Conservation (phyloP, 345 rosid genomes). For the Salix caprea region DNA sequence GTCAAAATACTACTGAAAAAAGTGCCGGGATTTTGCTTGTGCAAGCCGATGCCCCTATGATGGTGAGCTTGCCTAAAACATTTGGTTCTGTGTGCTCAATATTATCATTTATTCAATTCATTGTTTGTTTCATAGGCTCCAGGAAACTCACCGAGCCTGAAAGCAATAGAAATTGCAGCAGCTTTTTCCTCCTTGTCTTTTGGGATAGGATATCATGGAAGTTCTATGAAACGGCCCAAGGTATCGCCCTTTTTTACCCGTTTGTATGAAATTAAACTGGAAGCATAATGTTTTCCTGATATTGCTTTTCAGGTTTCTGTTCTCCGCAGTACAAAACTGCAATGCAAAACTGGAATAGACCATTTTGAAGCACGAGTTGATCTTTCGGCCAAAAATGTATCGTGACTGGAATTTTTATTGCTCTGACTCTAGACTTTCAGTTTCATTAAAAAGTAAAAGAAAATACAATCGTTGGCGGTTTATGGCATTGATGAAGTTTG, state of each 20-base stretch:
- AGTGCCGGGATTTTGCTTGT: conserved; percentile 76
- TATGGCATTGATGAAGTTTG: not conserved
- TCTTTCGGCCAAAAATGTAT: conserved; percentile 27
- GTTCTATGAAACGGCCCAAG: conserved; percentile 77
- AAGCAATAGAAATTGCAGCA: conserved; percentile 88
- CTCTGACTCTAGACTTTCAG: not conserved
- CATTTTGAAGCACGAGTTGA: conserved; percentile 85
- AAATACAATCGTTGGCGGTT: not conserved
- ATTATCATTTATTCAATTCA: not conserved
- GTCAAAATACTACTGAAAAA: conserved; percentile 37
- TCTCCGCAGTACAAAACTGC: conserved; percentile 50
- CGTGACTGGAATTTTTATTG: not conserved
- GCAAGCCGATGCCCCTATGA: conserved; percentile 69
- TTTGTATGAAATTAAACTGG: no score
- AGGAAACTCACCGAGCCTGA: conserved; percentile 47
- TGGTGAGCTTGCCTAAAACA: conserved; percentile 35
- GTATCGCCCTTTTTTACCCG: conserved; percentile 22
- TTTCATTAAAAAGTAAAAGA: not conserved
- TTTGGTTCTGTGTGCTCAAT: not conserved
- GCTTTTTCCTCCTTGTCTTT: conserved; percentile 73
- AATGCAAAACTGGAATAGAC: conserved; percentile 34
- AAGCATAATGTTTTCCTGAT: not conserved
- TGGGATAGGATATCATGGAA: conserved; percentile 90
- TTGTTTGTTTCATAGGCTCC: conserved; percentile 35
- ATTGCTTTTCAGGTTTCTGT: conserved; percentile 52